phyloP scores from a whole-genome alignment of 805 yeast genomes.

The Saturnispora galanensis region DNA sequence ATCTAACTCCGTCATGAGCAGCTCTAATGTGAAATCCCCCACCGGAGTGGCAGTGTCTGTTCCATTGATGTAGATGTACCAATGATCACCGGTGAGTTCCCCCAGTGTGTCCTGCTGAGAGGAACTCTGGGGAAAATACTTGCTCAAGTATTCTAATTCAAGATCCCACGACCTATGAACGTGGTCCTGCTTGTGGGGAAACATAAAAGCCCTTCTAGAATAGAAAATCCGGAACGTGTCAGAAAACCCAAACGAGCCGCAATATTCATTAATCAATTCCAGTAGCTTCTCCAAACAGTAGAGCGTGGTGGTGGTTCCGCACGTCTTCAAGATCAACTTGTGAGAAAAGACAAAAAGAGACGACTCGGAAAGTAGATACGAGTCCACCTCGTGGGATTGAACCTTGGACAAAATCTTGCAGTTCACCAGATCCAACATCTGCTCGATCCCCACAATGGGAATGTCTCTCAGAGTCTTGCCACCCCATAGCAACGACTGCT shows the following conservation, averaged over 20 bases:
- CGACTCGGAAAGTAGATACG: constrained; percentile 81
- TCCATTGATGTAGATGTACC: constrained; percentile 79
- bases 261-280: constrained; percentile 34
- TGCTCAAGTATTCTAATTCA: constrained; percentile 64
- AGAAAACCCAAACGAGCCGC: constrained; percentile 31
- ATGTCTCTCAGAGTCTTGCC: constrained; percentile 50
- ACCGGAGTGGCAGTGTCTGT: constrained; percentile 7
- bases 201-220: constrained; percentile 87
- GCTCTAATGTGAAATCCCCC: constrained; percentile 62
- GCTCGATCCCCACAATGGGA: constrained; percentile 58
- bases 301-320: constrained; percentile 92
- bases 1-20: constrained; percentile 80
- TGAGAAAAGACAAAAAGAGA: constrained; percentile 84
- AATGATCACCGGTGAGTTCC: constrained; percentile 68
- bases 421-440: constrained; percentile 67
- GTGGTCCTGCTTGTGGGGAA: constrained; percentile 72
- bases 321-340: constrained; percentile 80
- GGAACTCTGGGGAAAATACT: constrained; percentile 50
- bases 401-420: constrained; percentile 83
- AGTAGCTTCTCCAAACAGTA: constrained; percentile 62
- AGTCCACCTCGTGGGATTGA: constrained; percentile 57
- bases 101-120: constrained; percentile 70
- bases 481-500: constrained; percentile 27
- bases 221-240: constrained; percentile 62
- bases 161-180: constrained; percentile 80